Percentiles rank a stretch among this genome's conserved stretches.
Conservation (phyloP, 495 filamentous ascomycete genomes). For the Trichocladium uniseriatum region DNA sequence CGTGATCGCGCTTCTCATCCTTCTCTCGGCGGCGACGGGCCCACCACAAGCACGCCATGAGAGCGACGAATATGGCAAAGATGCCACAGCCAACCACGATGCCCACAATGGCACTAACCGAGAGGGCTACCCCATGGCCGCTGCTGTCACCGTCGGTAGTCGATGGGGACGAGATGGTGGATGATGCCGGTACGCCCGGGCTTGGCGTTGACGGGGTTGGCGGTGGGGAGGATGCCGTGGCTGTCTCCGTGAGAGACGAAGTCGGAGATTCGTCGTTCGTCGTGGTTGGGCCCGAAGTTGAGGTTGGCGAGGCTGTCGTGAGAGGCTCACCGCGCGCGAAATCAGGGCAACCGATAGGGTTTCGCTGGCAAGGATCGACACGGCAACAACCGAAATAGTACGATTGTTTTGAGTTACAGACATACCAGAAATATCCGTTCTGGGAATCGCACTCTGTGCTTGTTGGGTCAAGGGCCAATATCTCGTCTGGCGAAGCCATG, state of each 20-base stretch:
- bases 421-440: slow-evolving; percentile 14
- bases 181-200: not conserved
- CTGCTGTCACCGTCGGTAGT: not conserved
- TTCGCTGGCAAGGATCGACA: slow-evolving; percentile 17
- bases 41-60: slow-evolving; percentile 13
- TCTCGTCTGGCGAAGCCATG: not conserved
- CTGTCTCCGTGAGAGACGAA: not conserved
- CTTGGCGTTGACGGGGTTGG: not conserved
- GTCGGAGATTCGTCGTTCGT: not conserved
- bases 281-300: not conserved
- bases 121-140: slow-evolving; percentile 11
- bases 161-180: slow-evolving; percentile 1
- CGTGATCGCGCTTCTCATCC: slow-evolving; percentile 1
- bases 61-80: slow-evolving; percentile 5
- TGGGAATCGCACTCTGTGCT: slow-evolving; percentile 1
- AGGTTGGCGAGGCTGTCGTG: not conserved
- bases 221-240: not conserved
- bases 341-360: slow-evolving; percentile 15
- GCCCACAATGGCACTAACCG: slow-evolving; percentile 14
- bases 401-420: slow-evolving; percentile 3
- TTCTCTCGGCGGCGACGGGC: slow-evolving; percentile 3
- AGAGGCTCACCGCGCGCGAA: not conserved
- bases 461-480: not conserved
- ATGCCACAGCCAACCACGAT: slow-evolving; percentile 15
- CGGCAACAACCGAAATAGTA: slow-evolving; percentile 16